These are phyloP conservation scores for Pugionium cornutum DNA, from an alignment of 345 rosid species.

Conservation along the genomic window DNA sequence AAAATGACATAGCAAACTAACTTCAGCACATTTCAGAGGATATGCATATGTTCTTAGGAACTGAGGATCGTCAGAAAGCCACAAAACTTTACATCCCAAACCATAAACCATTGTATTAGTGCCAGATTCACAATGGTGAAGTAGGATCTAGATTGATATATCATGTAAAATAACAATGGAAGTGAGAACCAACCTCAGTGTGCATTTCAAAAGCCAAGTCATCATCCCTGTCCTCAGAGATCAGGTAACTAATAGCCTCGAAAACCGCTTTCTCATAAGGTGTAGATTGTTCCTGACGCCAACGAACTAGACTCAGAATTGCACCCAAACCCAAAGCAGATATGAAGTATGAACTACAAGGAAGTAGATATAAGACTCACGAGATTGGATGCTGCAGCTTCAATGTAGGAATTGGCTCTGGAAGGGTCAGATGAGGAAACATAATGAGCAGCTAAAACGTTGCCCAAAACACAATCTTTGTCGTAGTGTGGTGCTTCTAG, in stretches of 20 bases:
- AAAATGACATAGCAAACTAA: not conserved
- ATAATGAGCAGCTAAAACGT: slow-evolving; percentile 75
- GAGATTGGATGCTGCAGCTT: slow-evolving; percentile 61
- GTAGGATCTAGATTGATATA: not conserved
- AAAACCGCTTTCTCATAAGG: slow-evolving; percentile 74
- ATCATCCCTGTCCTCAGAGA: slow-evolving; percentile 63
- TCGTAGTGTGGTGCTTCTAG: slow-evolving; percentile 62
- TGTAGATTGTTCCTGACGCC: slow-evolving; percentile 65
- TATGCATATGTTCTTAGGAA: slow-evolving; percentile 11
- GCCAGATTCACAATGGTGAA: not conserved
- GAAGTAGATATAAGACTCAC: slow-evolving; percentile 42
- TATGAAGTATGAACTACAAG: not conserved
- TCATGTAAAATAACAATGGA: not conserved
- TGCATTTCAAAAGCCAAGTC: slow-evolving; percentile 66
- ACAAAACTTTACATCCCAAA: not conserved
- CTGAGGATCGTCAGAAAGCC: slow-evolving; percentile 3
- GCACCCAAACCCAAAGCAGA: not conserved
- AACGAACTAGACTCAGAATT: not conserved
- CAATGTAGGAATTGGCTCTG: slow-evolving; percentile 41
- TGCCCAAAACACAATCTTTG: slow-evolving; percentile 71
- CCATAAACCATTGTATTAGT: not conserved
- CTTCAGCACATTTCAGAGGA: not conserved
- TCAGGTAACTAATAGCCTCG: slow-evolving; percentile 54
- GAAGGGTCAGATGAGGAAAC: slow-evolving; percentile 52
- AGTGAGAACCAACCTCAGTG: slow-evolving; percentile 49